Conservation (phyloP, 352 stramenopile genomes). For the Phytophthora colocasiae region DNA sequence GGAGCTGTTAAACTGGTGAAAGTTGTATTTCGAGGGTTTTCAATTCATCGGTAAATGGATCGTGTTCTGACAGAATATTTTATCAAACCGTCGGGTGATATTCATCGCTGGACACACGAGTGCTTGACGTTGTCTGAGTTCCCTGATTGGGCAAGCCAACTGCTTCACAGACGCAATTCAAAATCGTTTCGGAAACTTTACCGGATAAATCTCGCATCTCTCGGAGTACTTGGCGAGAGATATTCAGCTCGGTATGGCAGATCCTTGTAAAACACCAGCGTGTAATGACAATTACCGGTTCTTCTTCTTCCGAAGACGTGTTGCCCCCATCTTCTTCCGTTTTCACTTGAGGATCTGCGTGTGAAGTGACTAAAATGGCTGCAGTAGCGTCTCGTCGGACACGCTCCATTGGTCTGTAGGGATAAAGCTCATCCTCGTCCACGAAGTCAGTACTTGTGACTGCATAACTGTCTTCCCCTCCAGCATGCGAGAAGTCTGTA, state of each 20-base stretch:
- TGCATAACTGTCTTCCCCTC: conserved; percentile 16
- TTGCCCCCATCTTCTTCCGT: conserved; percentile 6
- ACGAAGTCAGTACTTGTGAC: conserved; percentile 37
- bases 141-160: conserved; percentile 16
- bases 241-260: conserved; percentile 31
- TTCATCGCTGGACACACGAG: too few species aligned
- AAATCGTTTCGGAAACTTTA: conserved; percentile 23
- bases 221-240: conserved; percentile 34
- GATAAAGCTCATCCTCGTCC: conserved; percentile 51
- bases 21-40: conserved; percentile 10
- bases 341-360: conserved; percentile 10
- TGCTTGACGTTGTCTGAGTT: too few species aligned
- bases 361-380: conserved; percentile 36
- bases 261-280: conserved; percentile 43
- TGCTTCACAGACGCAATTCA: conserved; percentile 33
- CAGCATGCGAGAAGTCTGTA: conserved; percentile 9
- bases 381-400: conserved; percentile 43
- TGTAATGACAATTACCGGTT: conserved; percentile 42
- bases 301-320: conserved; percentile 32
- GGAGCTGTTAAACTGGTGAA: neutral
- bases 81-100: neutral
- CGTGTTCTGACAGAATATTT: conserved; percentile 8
- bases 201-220: conserved; percentile 34
- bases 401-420: conserved; percentile 41
- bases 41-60: conserved; percentile 11